phyloP scores from a whole-genome alignment of 225 moss, liverwort and hornwort genomes.

The Bryum argenteum region DNA sequence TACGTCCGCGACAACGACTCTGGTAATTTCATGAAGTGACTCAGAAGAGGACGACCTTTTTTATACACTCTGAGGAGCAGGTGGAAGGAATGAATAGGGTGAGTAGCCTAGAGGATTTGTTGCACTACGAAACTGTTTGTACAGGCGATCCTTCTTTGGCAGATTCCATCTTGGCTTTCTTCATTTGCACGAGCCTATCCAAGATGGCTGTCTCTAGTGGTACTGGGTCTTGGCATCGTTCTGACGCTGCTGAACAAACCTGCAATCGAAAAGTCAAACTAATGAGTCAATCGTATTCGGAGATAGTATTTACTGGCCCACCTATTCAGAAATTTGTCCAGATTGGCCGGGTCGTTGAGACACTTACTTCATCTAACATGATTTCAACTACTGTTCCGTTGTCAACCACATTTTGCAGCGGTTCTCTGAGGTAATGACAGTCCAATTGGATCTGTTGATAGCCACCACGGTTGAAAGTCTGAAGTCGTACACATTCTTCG shows the following conservation, averaged over 20 bases:
- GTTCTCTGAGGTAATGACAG: constrained; percentile 82
- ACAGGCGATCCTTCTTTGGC: constrained; percentile 41
- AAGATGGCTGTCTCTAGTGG: constrained; percentile 89
- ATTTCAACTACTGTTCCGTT: constrained; percentile 87
- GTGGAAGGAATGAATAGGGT: constrained; percentile 29
- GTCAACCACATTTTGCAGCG: constrained; percentile 79
- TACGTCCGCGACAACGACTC: neutral
- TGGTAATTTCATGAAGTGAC: neutral
- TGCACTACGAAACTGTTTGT: constrained; percentile 32
- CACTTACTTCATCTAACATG: constrained; percentile 91
- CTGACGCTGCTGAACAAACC: constrained; percentile 93
- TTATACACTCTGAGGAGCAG: constrained; percentile 31
- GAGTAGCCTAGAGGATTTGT: constrained; percentile 16
- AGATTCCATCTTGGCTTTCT: constrained; percentile 73
- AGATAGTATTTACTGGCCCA: neutral
- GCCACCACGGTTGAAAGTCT: constrained; percentile 96
- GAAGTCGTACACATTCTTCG: constrained; percentile 93
- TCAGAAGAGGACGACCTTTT: constrained; percentile 25
- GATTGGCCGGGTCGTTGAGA: constrained; percentile 14
- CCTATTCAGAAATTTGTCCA: neutral
- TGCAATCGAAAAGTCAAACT: constrained; percentile 33
- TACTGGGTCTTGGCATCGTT: constrained; percentile 87
- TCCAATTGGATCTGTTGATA: constrained; percentile 99
- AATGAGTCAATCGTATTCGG: constrained; percentile 1
- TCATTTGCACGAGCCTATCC: constrained; percentile 88